Percentiles rank a stretch among this genome's conserved stretches.
Evolutionary conservation across 257 asterid genomes (phyloP).

Genomic region (Salvia rosmarinus): DNA sequence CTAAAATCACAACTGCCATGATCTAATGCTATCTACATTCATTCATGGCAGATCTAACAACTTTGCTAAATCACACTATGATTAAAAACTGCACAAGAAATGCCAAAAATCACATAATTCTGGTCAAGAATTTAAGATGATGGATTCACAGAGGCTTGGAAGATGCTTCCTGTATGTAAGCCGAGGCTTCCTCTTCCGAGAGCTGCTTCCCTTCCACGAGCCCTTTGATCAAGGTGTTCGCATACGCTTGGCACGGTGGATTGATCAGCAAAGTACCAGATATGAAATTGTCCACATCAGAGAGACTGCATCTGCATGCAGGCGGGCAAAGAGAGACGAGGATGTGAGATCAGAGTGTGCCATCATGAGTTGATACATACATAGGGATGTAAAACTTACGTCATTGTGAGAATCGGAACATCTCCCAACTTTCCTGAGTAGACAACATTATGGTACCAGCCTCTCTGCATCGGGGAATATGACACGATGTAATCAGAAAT

Average conservation of each 20-base stretch:
- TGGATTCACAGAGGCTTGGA: constrained; percentile 52
- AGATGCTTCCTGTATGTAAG: constrained; percentile 71
- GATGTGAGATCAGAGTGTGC: neutral
- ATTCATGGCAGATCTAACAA: neutral
- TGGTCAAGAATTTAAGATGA: neutral
- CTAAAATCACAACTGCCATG: constrained; percentile 3
- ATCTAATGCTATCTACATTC: constrained; percentile 18
- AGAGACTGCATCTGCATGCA: constrained; percentile 62
- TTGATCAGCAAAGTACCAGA: constrained; percentile 56
- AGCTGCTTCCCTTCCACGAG: constrained; percentile 79
- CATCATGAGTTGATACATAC: neutral
- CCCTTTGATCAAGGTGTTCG: constrained; percentile 67
- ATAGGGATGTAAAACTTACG: constrained; percentile 54
- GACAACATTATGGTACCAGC: constrained; percentile 86
- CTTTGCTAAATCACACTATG: neutral
- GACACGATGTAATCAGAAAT: neutral
- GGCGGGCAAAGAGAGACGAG: constrained; percentile 2
- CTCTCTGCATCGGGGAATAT: constrained; percentile 48
- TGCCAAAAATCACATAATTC: constrained; percentile 24
- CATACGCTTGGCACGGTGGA: constrained; percentile 72
- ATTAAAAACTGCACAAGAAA: constrained; percentile 22
- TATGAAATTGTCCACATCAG: constrained; percentile 59
- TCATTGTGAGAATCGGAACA: constrained; percentile 83
- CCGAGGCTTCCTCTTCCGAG: constrained; percentile 69
- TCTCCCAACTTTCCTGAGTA: constrained; percentile 76